Evolutionary conservation across 1,284 basidiomycete genomes (phyloP).

Genomic region (Cryptococcus neoformans): DNA sequence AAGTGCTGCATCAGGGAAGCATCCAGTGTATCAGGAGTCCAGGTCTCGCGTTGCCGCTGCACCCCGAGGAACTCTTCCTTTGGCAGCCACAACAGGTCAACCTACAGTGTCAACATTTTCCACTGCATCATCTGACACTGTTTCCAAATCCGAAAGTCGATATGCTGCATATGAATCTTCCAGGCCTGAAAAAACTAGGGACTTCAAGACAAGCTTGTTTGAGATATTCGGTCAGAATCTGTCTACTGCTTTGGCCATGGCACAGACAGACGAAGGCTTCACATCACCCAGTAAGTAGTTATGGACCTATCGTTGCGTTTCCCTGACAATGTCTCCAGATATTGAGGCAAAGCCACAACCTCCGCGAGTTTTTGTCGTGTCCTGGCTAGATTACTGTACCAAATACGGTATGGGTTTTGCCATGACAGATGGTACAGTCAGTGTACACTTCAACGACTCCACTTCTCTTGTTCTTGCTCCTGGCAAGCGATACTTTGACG

Average conservation of each 20-base stretch:
- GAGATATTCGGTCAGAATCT: conserved; percentile 61
- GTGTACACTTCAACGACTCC: conserved; percentile 95
- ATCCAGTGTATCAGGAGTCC: not conserved
- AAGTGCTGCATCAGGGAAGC: not conserved
- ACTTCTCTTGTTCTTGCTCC: conserved; percentile 80
- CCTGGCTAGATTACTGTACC: conserved; percentile 97
- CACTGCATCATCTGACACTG: not conserved
- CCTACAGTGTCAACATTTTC: conserved; percentile 1
- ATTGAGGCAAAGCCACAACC: conserved; percentile 54
- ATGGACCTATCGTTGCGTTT: not conserved
- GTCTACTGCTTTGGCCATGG: conserved; percentile 64
- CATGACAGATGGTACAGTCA: conserved; percentile 88
- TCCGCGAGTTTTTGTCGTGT: conserved; percentile 90
- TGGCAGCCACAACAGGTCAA: conserved; percentile 20
- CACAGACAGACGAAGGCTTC: conserved; percentile 60
- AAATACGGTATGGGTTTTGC: conserved; percentile 99
- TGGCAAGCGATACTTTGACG: conserved; percentile 84
- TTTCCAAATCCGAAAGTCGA: not conserved
- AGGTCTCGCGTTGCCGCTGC: not conserved
- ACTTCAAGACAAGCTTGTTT: conserved; percentile 40
- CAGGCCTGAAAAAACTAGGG: conserved; percentile 5
- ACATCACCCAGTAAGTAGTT: conserved; percentile 56
- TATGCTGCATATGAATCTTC: not conserved
- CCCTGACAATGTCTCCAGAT: conserved; percentile 8
- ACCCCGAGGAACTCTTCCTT: conserved; percentile 14